phyloP scores from a whole-genome alignment of 106 monocot species.

The Apostasia ramifera region DNA sequence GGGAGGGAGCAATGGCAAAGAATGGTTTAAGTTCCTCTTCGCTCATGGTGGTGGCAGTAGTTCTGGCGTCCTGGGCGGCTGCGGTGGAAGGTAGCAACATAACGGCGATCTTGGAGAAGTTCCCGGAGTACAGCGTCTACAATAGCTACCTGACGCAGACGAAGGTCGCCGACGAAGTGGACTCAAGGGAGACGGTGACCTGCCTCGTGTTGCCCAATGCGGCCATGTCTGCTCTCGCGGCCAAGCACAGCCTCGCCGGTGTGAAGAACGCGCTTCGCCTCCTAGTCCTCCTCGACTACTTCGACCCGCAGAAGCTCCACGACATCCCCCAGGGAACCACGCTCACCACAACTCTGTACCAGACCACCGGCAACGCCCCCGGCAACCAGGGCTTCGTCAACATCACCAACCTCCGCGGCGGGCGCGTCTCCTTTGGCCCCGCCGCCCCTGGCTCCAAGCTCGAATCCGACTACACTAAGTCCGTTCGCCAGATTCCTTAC shows the following conservation, averaged over 20 bases:
- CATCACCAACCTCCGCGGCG: conserved; percentile 73
- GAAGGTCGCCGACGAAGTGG: conserved; percentile 75
- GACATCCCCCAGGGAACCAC: conserved; percentile 49
- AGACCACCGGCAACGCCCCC: conserved; percentile 67
- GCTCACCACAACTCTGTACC: conserved; percentile 64
- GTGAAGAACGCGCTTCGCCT: conserved; percentile 86
- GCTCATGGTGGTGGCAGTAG: not conserved
- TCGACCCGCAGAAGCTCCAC: conserved; percentile 78
- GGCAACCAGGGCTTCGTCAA: conserved; percentile 78
- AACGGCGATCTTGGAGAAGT: conserved; percentile 50
- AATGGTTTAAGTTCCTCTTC: not conserved
- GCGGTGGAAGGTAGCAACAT: conserved; percentile 49
- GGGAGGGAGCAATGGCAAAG: conserved; percentile 5
- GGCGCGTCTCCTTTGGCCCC: conserved; percentile 58
- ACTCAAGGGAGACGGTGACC: conserved; percentile 73
- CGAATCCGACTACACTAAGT: conserved; percentile 49
- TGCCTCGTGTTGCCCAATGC: conserved; percentile 67
- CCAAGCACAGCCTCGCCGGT: conserved; percentile 48
- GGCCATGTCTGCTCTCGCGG: conserved; percentile 55
- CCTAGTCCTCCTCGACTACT: conserved; percentile 87
- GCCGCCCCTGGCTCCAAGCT: conserved; percentile 54
- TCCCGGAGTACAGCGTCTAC: conserved; percentile 70
- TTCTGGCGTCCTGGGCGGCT: not conserved
- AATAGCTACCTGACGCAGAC: conserved; percentile 63
- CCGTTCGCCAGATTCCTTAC: conserved; percentile 63